Evolutionary conservation across 1,284 basidiomycete species (phyloP).

Genomic region (Xanthoconium separans): DNA sequence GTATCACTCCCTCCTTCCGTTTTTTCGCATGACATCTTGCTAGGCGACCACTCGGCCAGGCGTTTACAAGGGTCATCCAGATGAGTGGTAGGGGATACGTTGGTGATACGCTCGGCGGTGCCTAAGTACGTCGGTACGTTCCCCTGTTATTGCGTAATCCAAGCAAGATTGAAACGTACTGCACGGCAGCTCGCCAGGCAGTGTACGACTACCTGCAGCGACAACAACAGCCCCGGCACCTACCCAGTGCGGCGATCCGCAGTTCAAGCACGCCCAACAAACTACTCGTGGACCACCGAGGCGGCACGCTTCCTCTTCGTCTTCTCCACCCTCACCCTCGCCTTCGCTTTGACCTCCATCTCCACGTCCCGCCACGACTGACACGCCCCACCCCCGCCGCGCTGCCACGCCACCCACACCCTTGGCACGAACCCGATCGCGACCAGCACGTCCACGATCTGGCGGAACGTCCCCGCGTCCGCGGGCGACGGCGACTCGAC

Average conservation of each 20-base stretch:
- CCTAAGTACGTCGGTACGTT: slow-evolving; percentile 59
- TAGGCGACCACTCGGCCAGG: slow-evolving; percentile 52
- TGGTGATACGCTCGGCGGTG: slow-evolving; percentile 58
- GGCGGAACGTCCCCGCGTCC: neutral
- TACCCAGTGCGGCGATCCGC: too few species aligned
- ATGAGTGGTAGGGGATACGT: slow-evolving; percentile 70
- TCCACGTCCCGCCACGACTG: neutral
- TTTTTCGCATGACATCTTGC: slow-evolving; percentile 61
- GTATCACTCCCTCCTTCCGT: slow-evolving; percentile 47
- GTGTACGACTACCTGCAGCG: too few species aligned
- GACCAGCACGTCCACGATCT: neutral
- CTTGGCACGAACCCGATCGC: neutral
- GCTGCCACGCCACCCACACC: neutral
- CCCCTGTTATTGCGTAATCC: neutral
- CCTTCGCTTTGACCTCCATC: neutral
- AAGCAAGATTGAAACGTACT: slow-evolving; percentile 44
- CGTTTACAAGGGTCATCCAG: slow-evolving; percentile 61
- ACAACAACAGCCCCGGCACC: too few species aligned
- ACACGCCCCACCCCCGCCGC: too few species aligned
- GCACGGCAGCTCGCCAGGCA: too few species aligned
- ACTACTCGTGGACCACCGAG: too few species aligned
- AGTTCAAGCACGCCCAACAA: too few species aligned
- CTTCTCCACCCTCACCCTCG: too few species aligned
- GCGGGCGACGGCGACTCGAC: neutral
- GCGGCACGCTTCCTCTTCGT: too few species aligned